A percentile compares a stretch with the other conserved stretches of the same genome.
phyloP scores from a whole-genome alignment of 2,329 filamentous ascomycete species.

The Diplodia sapinea region DNA sequence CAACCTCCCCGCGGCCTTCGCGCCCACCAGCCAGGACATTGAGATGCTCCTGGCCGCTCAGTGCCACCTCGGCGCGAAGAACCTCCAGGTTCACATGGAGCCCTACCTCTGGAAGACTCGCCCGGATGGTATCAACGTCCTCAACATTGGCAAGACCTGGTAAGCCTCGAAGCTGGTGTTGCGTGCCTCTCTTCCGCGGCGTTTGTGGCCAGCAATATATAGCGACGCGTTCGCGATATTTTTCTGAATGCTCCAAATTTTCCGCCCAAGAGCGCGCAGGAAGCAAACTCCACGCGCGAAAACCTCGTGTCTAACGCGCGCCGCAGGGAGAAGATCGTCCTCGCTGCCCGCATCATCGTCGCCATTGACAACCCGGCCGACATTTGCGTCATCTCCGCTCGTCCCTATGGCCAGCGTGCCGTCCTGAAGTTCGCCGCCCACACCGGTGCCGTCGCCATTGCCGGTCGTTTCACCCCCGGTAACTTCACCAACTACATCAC shows the following conservation, averaged over 20 bases:
- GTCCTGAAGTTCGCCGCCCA: slow-evolving; percentile 99
- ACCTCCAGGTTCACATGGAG: slow-evolving; percentile 99
- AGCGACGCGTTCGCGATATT: not conserved
- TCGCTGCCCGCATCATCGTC: slow-evolving; percentile 97
- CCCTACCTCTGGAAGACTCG: slow-evolving; percentile 99
- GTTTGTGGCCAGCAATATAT: slow-evolving; percentile 6
- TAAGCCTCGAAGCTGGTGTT: slow-evolving; percentile 56
- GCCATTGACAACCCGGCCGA: slow-evolving; percentile 99
- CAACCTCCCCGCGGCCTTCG: slow-evolving; percentile 94
- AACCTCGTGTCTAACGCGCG: slow-evolving; percentile 27
- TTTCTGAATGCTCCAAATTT: slow-evolving; percentile 3
- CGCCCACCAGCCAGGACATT: slow-evolving; percentile 97
- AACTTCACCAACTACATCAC: slow-evolving; percentile 99
- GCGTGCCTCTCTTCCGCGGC: not conserved
- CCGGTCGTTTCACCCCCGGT: slow-evolving; percentile 99
- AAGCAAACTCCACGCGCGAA: slow-evolving; percentile 16
- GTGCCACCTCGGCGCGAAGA: slow-evolving; percentile 97
- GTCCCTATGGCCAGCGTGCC: slow-evolving; percentile 98
- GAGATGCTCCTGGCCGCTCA: slow-evolving; percentile 99
- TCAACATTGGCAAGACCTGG: slow-evolving; percentile 99
- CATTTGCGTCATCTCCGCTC: slow-evolving; percentile 93
- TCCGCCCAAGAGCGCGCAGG: not conserved
- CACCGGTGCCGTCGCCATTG: slow-evolving; percentile 97
- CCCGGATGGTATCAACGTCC: slow-evolving; percentile 95
- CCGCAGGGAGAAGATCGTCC: slow-evolving; percentile 96